Evolutionary conservation across 2,329 filamentous ascomycete species (phyloP).

Genomic region (Fusarium agapanthi): DNA sequence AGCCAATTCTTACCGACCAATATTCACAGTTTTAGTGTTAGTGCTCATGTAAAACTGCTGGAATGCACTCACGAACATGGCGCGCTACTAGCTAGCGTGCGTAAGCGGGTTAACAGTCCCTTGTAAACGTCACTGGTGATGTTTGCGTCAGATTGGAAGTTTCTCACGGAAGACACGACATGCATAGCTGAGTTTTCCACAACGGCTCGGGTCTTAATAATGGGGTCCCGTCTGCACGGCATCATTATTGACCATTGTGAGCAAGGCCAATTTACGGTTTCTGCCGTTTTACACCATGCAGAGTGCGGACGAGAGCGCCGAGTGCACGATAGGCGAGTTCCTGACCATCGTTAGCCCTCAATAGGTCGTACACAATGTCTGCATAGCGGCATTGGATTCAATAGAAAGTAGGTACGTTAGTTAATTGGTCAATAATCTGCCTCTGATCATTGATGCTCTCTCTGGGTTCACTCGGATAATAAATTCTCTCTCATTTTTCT

Average conservation of each 20-base stretch:
- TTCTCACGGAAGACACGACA: background rate
- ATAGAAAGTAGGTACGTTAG: background rate
- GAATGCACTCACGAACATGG: constrained; percentile 15
- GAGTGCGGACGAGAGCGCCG: background rate
- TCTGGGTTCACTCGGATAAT: background rate
- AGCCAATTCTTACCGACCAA: background rate
- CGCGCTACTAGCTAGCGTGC: constrained; percentile 14
- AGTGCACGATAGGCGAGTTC: constrained; percentile 1
- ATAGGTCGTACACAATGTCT: background rate
- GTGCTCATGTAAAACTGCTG: background rate
- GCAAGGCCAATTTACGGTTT: constrained; percentile 22
- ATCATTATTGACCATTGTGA: background rate
- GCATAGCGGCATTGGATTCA: background rate
- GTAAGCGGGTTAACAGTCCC: background rate
- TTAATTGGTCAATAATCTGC: background rate
- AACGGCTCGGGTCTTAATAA: constrained; percentile 18
- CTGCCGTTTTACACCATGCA: constrained; percentile 13
- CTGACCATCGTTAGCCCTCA: background rate
- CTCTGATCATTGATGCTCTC: background rate
- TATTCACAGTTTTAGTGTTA: background rate
- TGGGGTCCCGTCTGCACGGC: background rate
- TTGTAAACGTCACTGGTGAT: constrained; percentile 32
- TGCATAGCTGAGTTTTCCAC: background rate
- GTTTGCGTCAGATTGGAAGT: constrained; percentile 13
- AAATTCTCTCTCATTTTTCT: background rate